These are phyloP conservation scores for Botrytis galanthina DNA, from an alignment of 2,329 filamentous ascomycete species.

Conservation along the genomic window DNA sequence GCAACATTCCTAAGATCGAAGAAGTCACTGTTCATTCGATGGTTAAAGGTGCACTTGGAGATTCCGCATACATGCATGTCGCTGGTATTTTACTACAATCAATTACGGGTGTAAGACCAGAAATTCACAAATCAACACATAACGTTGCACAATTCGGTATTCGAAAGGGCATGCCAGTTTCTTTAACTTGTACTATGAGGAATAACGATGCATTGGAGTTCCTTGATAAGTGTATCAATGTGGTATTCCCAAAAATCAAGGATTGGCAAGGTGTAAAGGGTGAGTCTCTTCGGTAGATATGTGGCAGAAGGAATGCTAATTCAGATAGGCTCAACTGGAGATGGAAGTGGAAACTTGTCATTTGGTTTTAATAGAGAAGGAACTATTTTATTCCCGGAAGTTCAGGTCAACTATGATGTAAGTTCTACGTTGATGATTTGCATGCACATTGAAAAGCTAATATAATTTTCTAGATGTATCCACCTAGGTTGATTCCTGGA, in stretches of 20 bases:
- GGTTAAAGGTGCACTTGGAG: conserved; percentile 64
- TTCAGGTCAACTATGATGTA: conserved; percentile 93
- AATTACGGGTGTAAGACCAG: conserved; percentile 74
- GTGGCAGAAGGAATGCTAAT: conserved; percentile 32
- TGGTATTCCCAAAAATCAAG: conserved; percentile 93
- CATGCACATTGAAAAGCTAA: conserved; percentile 19
- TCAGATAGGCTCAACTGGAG: conserved; percentile 54
- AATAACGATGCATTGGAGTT: conserved; percentile 88
- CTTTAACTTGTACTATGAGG: conserved; percentile 73
- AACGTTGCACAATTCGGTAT: conserved; percentile 76
- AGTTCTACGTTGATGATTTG: conserved; percentile 42
- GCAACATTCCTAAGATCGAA: conserved; percentile 79
- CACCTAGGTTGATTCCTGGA: conserved; percentile 45
- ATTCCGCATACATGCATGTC: conserved; percentile 75
- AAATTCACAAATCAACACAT: conserved; percentile 65
- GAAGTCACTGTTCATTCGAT: conserved; percentile 78
- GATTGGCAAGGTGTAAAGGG: conserved; percentile 84
- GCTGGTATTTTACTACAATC: conserved; percentile 81
- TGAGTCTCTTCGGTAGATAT: background rate
- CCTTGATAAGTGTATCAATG: conserved; percentile 81
- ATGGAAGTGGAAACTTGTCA: conserved; percentile 81
- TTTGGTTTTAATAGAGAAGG: conserved; percentile 76
- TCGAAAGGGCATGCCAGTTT: conserved; percentile 65
- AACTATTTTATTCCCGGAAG: conserved; percentile 84
- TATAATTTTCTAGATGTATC: conserved; percentile 51